phyloP scores from a whole-genome alignment of 768 basidiomycete genomes.

The Mycena venus region DNA sequence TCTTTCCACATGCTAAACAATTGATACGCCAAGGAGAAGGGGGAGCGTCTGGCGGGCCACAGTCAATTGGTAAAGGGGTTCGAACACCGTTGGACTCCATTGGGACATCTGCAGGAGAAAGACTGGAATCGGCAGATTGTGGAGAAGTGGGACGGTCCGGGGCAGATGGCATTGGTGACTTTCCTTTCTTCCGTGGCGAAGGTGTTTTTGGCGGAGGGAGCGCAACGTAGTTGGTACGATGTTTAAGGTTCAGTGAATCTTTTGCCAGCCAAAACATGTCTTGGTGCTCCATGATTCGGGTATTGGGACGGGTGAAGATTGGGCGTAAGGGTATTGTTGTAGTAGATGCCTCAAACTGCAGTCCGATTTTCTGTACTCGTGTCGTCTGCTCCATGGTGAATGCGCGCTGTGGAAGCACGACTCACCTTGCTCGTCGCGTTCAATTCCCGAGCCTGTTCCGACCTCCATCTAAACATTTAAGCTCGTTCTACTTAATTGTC shows the following conservation, averaged over 20 bases:
- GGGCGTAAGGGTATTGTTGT: background rate
- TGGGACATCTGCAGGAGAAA: background rate
- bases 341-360: background rate
- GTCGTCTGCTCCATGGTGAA: background rate
- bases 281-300: background rate
- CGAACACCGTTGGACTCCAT: background rate
- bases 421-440: too few relatives aligned
- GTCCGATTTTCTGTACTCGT: background rate
- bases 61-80: background rate
- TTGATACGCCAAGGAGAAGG: background rate
- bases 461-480: too few relatives aligned
- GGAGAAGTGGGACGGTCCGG: background rate
- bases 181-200: background rate
- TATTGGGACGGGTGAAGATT: background rate
- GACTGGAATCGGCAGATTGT: background rate
- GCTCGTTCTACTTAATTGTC: too few relatives aligned
- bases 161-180: background rate
- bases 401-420: too few relatives aligned
- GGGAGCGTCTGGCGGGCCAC: background rate
- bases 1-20: background rate
- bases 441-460: too few relatives aligned
- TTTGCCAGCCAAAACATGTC: background rate
- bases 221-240: background rate
- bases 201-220: background rate
- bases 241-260: background rate